Percentiles rank a stretch among this genome's conserved stretches.
These are phyloP conservation scores for Populus hybrid DNA, from an alignment of 441 rosid genomes.

Conservation along the genomic window DNA sequence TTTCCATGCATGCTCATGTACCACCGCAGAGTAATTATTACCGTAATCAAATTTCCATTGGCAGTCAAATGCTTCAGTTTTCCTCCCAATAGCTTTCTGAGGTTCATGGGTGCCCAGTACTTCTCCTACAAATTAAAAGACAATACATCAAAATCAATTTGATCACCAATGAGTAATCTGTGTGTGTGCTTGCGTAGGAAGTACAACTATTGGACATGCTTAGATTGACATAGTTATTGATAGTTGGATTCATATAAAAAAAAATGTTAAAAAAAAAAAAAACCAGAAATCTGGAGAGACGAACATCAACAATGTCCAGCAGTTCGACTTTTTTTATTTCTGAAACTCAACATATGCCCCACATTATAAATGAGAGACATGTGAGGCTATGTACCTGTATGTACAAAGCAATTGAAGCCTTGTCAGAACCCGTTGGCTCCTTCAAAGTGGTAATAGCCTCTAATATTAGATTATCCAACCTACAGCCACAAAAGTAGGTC, in stretches of 20 bases:
- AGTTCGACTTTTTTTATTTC: too few species aligned
- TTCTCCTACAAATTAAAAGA: slow-evolving; percentile 45
- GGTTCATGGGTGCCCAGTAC: slow-evolving; percentile 41
- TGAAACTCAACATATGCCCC: too few species aligned
- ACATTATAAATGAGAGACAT: too few species aligned
- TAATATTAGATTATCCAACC: slow-evolving; percentile 71
- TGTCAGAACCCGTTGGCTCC: slow-evolving; percentile 71
- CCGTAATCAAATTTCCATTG: slow-evolving; percentile 76
- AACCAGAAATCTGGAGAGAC: not conserved
- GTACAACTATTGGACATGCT: not conserved
- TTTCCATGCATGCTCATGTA: not conserved
- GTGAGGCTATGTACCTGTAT: slow-evolving; percentile 53
- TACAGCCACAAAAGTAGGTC: slow-evolving; percentile 26
- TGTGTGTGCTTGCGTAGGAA: not conserved
- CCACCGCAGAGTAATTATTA: slow-evolving; percentile 15
- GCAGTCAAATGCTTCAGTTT: slow-evolving; percentile 64
- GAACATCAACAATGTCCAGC: too few species aligned
- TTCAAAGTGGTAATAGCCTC: slow-evolving; percentile 69
- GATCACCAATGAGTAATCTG: not conserved
- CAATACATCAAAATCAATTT: slow-evolving; percentile 18
- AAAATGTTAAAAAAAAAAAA: not conserved
- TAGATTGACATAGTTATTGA: not conserved
- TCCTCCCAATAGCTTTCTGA: slow-evolving; percentile 58
- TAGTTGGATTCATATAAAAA: not conserved
- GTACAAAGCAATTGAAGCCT: slow-evolving; percentile 54